Evolutionary conservation across 257 asterid genomes (phyloP), one percentile per base, ranked within the genome.

Genomic region (Anisodus acutangulus): DNA sequence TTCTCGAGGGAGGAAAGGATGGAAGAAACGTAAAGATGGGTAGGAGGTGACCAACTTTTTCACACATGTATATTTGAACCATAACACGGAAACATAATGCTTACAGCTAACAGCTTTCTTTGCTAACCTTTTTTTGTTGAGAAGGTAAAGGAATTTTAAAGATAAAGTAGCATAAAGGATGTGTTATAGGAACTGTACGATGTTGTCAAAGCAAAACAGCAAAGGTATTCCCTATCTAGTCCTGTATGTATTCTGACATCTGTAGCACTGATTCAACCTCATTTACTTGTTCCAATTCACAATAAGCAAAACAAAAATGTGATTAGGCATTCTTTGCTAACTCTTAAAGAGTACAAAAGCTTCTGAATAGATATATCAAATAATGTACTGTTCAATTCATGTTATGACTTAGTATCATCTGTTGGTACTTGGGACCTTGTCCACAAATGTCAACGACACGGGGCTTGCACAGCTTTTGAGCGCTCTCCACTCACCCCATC

Each of bases 371-470:
- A 22, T 49, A 49, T 49, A 31, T 55, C 49, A 78, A 26, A 53
- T 51, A 54, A 53, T 26, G 81, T 78, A 51, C 63, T 12, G 62
- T 31, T 5, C 5, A 41, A 41, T 41, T 41, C 45, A 5, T 41
- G 45, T 41, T 5, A 76, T 4, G 15, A 26, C 22, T 51, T 26
- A 76, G 15, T 26, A 76, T 76, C 47, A 51, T 45, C 8, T 76
- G 11, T 76, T 31, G 81, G 47, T 26, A 76, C 81, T 54, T 51
- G 64, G 81, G 63, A 76, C 64, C 47, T 26, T 51, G 63, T 51
- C 81, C 63, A 9, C 37, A 53, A 26, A 76, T 76, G 81, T 53
- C 81, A 26, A 76, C 26, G 63, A 76, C 63, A 76, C 26, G 64
- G 64, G 37, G 4, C 12, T 76, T 51, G 13, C 47, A 76, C 47